Evolutionary conservation across 2,329 filamentous ascomycete species (phyloP).

Genomic region (Colletotrichum cereale): DNA sequence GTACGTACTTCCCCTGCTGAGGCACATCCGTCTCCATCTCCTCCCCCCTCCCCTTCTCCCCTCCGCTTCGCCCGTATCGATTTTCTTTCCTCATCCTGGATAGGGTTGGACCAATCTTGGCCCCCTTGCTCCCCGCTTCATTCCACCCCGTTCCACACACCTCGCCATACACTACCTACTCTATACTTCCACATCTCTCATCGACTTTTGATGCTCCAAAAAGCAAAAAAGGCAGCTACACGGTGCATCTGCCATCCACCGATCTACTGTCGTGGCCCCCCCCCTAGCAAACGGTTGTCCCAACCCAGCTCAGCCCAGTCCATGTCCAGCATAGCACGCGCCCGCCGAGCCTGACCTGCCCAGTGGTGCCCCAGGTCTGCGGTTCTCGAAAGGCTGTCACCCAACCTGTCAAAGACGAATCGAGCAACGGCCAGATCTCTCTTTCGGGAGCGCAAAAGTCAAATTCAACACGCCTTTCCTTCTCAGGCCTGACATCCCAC

Average conservation of each 20-base stretch:
- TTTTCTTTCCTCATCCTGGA: slow-evolving; percentile 36
- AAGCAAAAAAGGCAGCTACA: neutral
- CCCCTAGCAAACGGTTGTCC: slow-evolving; percentile 15
- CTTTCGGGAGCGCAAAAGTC: slow-evolving; percentile 38
- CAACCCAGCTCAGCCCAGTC: slow-evolving; percentile 15
- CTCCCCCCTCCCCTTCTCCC: neutral
- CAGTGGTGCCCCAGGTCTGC: slow-evolving; percentile 23
- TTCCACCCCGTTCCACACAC: slow-evolving; percentile 26
- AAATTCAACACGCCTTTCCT: slow-evolving; percentile 38
- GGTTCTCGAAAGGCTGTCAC: slow-evolving; percentile 31
- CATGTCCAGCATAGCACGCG: slow-evolving; percentile 26
- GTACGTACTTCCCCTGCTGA: slow-evolving; percentile 28
- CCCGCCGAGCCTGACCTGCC: slow-evolving; percentile 26
- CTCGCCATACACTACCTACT: neutral
- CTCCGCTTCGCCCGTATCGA: slow-evolving; percentile 21
- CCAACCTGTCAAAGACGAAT: slow-evolving; percentile 39
- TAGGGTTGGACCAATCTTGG: slow-evolving; percentile 37
- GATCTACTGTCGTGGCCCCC: slow-evolving; percentile 6
- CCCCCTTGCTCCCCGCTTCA: slow-evolving; percentile 35
- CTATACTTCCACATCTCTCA: neutral
- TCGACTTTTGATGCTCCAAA: slow-evolving; percentile 5
- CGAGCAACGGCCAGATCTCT: slow-evolving; percentile 39
- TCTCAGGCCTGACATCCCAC: slow-evolving; percentile 38
- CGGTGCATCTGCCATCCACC: slow-evolving; percentile 4
- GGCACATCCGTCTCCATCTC: slow-evolving; percentile 26